Base-by-base conservation (phyloP, 179 eudicot genomes). In the Carnegiea gigantea region DNA sequence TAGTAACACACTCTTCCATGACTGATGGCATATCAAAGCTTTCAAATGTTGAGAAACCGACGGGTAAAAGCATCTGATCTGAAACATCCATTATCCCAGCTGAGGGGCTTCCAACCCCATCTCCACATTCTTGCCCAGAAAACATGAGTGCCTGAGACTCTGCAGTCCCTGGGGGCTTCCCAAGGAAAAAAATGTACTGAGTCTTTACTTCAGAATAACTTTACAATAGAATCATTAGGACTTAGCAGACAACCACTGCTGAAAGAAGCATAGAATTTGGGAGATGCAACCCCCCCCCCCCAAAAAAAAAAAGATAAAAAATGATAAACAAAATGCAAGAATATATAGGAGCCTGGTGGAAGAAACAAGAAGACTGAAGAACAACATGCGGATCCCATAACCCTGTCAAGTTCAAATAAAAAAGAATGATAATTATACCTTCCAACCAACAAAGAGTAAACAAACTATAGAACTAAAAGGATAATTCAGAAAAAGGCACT, bases 91-190 rank as follows among this genome's bases (percentile, higher is more conserved):
- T 85, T 73, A 86, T 83, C 49, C 89, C 84, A 64, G 89, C 92
- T 62, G 89, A 79, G 60, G 98, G 94, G 85, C 94, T 92, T 83
- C 88, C 89, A 87, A 86, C 89, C 59, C 89, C 85, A 85, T 95
- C 97, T 77, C 90, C 97, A 88, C 86, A 80, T 43, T 96, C 98
- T 73, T 89, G 88, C 51, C 89, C 88, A 82, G 97, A 75, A 90
- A 88, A 83, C 87, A 88, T 67, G 51, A 84, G 87, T 85, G 90
- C 87, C 89, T 93, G 93, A 57, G 97, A 88, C 83, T 96, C 99
- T 20, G 91, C 96, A 76, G 93, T 93, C 86, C 99, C 99, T 86
- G 99, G 99, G 83, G 99, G 99, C 99, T 96, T 89, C 89, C 93
- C 79, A 70, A 60, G 14, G 81, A 76, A 85, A 87, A 77, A 21